Evolutionary conservation across 2,329 filamentous ascomycete species (phyloP), one percentile per base, ranked within the genome.

Genomic region (Curvularia verruculosa): DNA sequence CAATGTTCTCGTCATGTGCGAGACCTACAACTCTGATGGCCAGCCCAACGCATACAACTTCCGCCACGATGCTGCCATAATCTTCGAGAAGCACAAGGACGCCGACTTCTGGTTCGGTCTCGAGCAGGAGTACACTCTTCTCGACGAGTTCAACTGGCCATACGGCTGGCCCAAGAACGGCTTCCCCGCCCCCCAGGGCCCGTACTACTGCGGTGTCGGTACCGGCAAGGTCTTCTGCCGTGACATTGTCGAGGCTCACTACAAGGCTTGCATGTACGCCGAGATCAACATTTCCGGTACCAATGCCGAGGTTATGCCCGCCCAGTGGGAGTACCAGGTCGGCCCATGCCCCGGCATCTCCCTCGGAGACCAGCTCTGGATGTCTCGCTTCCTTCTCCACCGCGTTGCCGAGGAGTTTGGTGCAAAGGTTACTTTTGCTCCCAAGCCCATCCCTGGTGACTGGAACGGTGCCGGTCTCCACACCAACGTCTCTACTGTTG

Each of bases 41-140:
- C 92, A 88, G 63, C 95, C 95, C 80, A 99, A 98, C 88, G 93
- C 96, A 81, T 98, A 87, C 89, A 99, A 99, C 89, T 91, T 89
- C 88, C 91, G 95, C 69, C 90, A 97, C 78, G 94, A 98, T 75
- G 90, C 88, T 74, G 87, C 87, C 75, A 89, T 95, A 79, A 84
- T 97, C 72, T 96, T 98, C 91, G 87, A 95, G 79, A 85, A 88
- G 63, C 88, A 97, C 79, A 88, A 88, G 77, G 83, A 87, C 56
- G 89, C 94, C 72, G 84, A 90, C 77, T 93, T 95, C 75, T 98
- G 94, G 95, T 99, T 98, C 81, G 95, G 95, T 81, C 88, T 99
- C 18, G 94, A 96, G 79, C 94, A 98, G 78, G 94, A 98, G 81
- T 98, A 98, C 86, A 98, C 92, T 59, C 88, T 96, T 44, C 89